Evolutionary conservation across 257 asterid species (phyloP), one percentile per base, ranked within the genome.

Genomic region (Handroanthus guayacan): DNA sequence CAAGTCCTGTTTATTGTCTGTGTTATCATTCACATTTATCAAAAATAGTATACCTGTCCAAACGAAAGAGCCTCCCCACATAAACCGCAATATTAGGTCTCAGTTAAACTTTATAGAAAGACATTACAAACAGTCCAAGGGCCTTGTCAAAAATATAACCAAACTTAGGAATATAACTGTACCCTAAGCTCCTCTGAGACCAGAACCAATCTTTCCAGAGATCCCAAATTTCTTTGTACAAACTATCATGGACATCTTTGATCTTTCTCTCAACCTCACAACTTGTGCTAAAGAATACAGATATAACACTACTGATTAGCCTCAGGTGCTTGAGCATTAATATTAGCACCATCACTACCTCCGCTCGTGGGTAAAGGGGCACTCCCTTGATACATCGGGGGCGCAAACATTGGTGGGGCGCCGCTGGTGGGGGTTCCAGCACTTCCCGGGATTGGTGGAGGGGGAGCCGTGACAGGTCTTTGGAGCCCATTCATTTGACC

Each of bases 401-500:
- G 95, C 51, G 84, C 85, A 67, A 88, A 88, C 97, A 87, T 79
- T 61, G 73, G 83, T 14, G 85, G 89, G 52, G 72, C 76, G 34
- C 85, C 85, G 25, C 84, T 79, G 0, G 88, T 9, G 44, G 93
- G 88, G 71, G 72, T 79, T 79, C 92, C 91, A 3, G 60, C 84
- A 71, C 92, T 86, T 72, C 94, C 94, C 0, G 94, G 90, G 78
- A 78, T 65, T 76, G 77, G 13, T 67, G 90, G 87, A n/a, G 90
- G 91, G 38, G 92, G 90, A 18, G 84, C 82, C 4, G 79, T 78
- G 18, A 74, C 16, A 1, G 96, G 96, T 81, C 96, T 86, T 69
- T 85, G 99, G 47, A 84, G 83, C 41, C 93, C 91, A 47, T 91
- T 92, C 79, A 85, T 71, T 74, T 92, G 97, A 67, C 93, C 94